A percentile compares a stretch with the other conserved stretches of the same genome.
Conservation (phyloP, 345 rosid genomes). For the Melastoma malabathricum region DNA sequence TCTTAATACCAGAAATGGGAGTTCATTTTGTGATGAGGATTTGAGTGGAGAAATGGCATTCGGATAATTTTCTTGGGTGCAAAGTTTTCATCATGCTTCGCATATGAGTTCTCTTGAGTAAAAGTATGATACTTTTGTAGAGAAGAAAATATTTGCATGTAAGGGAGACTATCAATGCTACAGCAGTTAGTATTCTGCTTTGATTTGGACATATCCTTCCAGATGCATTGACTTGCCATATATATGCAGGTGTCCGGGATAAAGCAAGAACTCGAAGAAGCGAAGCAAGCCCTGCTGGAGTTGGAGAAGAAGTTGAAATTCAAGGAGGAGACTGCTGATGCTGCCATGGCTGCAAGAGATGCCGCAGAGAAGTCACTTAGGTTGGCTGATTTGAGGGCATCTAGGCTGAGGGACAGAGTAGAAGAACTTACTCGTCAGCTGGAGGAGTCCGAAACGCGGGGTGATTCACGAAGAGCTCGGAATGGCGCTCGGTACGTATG, state of each 20-base stretch:
- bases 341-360: slow-evolving; percentile 98
- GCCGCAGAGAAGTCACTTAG: slow-evolving; percentile 93
- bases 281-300: slow-evolving; percentile 55
- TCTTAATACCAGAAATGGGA: no score
- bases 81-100: no score
- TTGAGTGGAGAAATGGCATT: no score
- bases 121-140: no score
- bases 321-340: slow-evolving; percentile 90
- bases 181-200: no score
- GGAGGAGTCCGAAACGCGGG: slow-evolving; percentile 66
- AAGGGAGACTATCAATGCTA: no score
- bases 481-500: slow-evolving; percentile 62
- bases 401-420: slow-evolving; percentile 83
- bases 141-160: no score
- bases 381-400: slow-evolving; percentile 73
- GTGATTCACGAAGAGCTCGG: slow-evolving; percentile 33
- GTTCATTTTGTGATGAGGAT: no score
- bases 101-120: no score
- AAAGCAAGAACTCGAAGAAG: slow-evolving; percentile 81
- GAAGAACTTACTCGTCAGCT: slow-evolving; percentile 77
- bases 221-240: slow-evolving; percentile 1
- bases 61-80: no score
- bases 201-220: background rate
- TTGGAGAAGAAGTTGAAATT: slow-evolving; percentile 82
- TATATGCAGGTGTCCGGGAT: slow-evolving; percentile 45